phyloP scores from a whole-genome alignment of 257 asterid genomes.

The Fraxinus quadrangulata region DNA sequence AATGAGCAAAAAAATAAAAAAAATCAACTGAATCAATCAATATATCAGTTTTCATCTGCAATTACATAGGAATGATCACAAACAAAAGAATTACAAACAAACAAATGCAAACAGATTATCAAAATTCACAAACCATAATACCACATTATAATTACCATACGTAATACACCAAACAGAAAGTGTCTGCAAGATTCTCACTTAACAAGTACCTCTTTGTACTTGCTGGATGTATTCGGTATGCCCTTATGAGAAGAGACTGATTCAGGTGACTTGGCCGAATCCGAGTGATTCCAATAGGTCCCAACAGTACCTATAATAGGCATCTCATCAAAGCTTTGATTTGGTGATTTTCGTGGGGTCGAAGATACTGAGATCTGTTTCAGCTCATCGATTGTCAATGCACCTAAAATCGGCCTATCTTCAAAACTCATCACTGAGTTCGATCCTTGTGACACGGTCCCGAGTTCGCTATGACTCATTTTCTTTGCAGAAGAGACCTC shows the following conservation, averaged over 20 bases:
- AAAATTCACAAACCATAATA: background rate
- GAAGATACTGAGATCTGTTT: conserved; percentile 48
- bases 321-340: conserved; percentile 86
- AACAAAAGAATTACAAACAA: background rate
- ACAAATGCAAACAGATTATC: background rate
- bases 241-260: conserved; percentile 69
- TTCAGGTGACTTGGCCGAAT: conserved; percentile 37
- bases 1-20: too few species aligned
- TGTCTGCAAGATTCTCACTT: conserved; percentile 24
- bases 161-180: conserved; percentile 6
- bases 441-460: conserved; percentile 50
- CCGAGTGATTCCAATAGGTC: conserved; percentile 71
- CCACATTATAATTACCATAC: conserved; percentile 16
- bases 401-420: conserved; percentile 96
- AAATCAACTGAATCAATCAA: background rate
- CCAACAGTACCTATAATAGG: conserved; percentile 94
- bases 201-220: conserved; percentile 74
- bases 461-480: conserved; percentile 39
- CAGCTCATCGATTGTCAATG: conserved; percentile 85
- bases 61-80: background rate
- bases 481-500: conserved; percentile 40
- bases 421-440: conserved; percentile 56
- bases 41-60: background rate
- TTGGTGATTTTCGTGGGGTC: conserved; percentile 74
- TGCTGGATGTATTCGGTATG: conserved; percentile 84